Evolutionary conservation across 257 asterid genomes (phyloP), one percentile per base, ranked within the genome.

Genomic region (Forsythia suspensa): DNA sequence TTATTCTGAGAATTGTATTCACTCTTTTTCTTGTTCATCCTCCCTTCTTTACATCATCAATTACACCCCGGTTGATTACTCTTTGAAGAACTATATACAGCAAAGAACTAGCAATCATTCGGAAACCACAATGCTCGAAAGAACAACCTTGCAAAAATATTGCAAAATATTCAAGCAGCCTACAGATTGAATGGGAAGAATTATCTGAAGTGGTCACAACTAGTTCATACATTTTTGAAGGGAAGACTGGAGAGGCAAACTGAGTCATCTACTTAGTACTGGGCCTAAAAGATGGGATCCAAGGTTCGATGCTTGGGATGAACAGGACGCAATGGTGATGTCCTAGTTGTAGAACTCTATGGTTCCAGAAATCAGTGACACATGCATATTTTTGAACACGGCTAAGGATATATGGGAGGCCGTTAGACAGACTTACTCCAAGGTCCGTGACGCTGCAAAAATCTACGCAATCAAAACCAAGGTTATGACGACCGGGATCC

Each of bases 321-420:
- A 75, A 24, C 16, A 57, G 6, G 79, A 75, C 21, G n/a, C 48
- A 4, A 75, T 75, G 79, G 51, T 52, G 46, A 75, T 75, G 70
- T 36, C 78, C 20, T 75, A 44, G 16, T 5, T 51, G 10, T 18
- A 41, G 42, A 75, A 59, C 51, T 75, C 78, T 12, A 75, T 75
- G 71, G 38, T 18, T 34, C 78, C 78, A n/a, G 52, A 75, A 38
- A 46, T 75, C 46, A 75, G 52, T 38, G 78, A 57, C 24, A 36
- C 37, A 0, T 52, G 70, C 8, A 57, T 36, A 44, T 52, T 75
- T 57, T 29, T 57, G 0, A 7, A n/a, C 66, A 57, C n/a, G 29
- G 66, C 29, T 16, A 57, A n/a, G n/a, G 66, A 57, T 16, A 57
- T 5, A 57, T n/a, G 29, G 66, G 34, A n/a, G 10, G 29, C 34